These are phyloP conservation scores for Allantophomopsis cytisporea DNA, from an alignment of 2,329 filamentous ascomycete genomes.

Conservation along the genomic window DNA sequence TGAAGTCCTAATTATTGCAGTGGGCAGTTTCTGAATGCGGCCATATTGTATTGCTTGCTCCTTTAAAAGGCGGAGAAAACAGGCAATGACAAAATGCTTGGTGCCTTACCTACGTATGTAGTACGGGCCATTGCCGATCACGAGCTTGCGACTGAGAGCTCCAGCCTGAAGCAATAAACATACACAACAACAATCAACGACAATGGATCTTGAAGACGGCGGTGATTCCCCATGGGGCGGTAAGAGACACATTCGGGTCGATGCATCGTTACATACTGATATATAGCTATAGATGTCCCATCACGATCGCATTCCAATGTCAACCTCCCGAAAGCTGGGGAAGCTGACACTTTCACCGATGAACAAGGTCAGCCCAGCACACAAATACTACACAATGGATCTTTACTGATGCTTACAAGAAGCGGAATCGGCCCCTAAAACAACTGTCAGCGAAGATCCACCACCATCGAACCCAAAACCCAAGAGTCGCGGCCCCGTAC, in stretches of 20 bases:
- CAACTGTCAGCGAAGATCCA: constrained; percentile 3
- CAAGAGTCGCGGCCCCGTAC: constrained; percentile 15
- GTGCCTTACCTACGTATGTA: too few relatives aligned
- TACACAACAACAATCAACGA: constrained; percentile 1
- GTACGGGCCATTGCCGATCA: too few relatives aligned
- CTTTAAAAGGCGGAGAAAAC: neutral
- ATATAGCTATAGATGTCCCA: constrained; percentile 21
- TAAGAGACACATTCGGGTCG: constrained; percentile 13
- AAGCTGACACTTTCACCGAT: constrained; percentile 11
- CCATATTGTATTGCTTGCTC: neutral
- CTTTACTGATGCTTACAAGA: constrained; percentile 2
- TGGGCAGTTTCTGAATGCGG: neutral
- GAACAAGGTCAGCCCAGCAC: constrained; percentile 6
- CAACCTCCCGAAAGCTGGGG: constrained; percentile 9
- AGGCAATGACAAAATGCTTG: too few relatives aligned
- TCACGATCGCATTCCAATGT: constrained; percentile 21
- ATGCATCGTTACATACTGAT: neutral
- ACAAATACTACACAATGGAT: neutral
- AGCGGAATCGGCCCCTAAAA: constrained; percentile 10
- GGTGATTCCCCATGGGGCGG: constrained; percentile 30
- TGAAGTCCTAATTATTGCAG: too few relatives aligned
- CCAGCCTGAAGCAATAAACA: too few relatives aligned
- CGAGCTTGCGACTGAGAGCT: too few relatives aligned
- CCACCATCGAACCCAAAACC: constrained; percentile 14
- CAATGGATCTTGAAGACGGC: constrained; percentile 28